Base-by-base conservation (phyloP, 345 rosid species). In the thale cress (Arabidopsis thaliana) region DNA sequence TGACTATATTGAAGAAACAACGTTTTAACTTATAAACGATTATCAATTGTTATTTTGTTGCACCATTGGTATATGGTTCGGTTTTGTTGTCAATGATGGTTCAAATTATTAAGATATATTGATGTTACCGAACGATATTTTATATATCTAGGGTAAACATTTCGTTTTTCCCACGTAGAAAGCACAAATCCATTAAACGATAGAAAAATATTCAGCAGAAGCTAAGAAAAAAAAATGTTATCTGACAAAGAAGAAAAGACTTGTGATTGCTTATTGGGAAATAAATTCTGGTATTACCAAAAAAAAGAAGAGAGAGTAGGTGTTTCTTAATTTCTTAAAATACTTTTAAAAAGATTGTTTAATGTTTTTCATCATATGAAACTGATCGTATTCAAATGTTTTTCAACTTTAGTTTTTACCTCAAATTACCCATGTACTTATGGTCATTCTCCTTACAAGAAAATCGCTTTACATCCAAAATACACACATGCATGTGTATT, bases 401-500 rank as follows among this genome's bases (percentile, higher is more conserved):
- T 65, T 65, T 11, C 2, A 4, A 10, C 3, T 23, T 52, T 40
- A 8, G 38, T 40, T 67, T 57, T 25, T 3, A 28, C 12, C 49
- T 34, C 24, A 67, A 37, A 50, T 37, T 52, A 67, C 72, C 33
- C 16, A 2, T 23, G 36, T 2, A 16, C 20, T 16, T 16, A 38
- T n/a, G 9, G 7, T 30, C 20, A 51, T 51, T 56, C 44, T 56
- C 23, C 65, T 57, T 57, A 7, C 42, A 57, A 57, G 22, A 69
- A 69, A 59, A 10, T 48, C 28, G 20, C 36, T 42, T 57, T 38
- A 59, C 67, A 46, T 46, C 65, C 8, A 48, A 33, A 51, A 34
- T 59, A 48, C 45, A 72, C 68, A 59, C 59, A 50, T 8, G 56
- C 12, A 72, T 7, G 16, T 38, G 51, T 12, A 38, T 24, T 14